Conservation (phyloP, 2,329 filamentous ascomycete genomes). For the Alternaria angustiovoidea region DNA sequence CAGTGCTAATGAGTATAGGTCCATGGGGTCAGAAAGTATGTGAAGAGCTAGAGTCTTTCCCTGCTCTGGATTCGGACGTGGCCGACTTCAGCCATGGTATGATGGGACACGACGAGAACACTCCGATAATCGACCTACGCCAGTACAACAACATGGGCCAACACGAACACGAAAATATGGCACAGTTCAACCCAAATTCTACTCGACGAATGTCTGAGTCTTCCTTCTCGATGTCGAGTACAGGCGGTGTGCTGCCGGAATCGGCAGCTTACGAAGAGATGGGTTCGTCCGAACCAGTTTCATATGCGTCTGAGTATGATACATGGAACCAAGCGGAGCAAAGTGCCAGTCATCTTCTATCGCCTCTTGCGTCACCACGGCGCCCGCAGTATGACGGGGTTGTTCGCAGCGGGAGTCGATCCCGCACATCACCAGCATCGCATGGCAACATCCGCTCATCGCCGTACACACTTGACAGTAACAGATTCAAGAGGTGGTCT, state of each 20-base stretch:
- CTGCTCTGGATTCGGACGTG: constrained; percentile 50
- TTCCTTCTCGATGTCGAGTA: constrained; percentile 75
- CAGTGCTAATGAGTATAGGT: constrained; percentile 39
- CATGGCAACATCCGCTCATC: constrained; percentile 72
- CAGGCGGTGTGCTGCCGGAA: constrained; percentile 65
- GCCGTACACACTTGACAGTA: constrained; percentile 73
- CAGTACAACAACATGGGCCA: constrained; percentile 47
- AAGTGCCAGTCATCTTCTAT: constrained; percentile 71
- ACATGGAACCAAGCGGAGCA: constrained; percentile 71
- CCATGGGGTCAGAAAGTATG: constrained; percentile 52
- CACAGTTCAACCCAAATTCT: constrained; percentile 56
- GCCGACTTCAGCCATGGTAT: constrained; percentile 49
- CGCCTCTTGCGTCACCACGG: constrained; percentile 76
- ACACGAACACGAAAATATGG: constrained; percentile 40
- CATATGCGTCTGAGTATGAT: constrained; percentile 67
- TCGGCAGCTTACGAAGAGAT: constrained; percentile 77
- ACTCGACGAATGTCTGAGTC: constrained; percentile 74
- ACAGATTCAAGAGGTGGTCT: constrained; percentile 77
- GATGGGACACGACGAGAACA: constrained; percentile 51
- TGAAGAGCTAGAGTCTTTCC: constrained; percentile 50
- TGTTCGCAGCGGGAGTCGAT: constrained; percentile 66
- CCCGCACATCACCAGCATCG: constrained; percentile 75
- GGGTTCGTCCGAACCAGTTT: constrained; percentile 72
- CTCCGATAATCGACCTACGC: constrained; percentile 52
- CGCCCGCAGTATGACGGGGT: constrained; percentile 63